Conservation (phyloP, 2,329 filamentous ascomycete species). For the Arthrocladium fulminans region DNA sequence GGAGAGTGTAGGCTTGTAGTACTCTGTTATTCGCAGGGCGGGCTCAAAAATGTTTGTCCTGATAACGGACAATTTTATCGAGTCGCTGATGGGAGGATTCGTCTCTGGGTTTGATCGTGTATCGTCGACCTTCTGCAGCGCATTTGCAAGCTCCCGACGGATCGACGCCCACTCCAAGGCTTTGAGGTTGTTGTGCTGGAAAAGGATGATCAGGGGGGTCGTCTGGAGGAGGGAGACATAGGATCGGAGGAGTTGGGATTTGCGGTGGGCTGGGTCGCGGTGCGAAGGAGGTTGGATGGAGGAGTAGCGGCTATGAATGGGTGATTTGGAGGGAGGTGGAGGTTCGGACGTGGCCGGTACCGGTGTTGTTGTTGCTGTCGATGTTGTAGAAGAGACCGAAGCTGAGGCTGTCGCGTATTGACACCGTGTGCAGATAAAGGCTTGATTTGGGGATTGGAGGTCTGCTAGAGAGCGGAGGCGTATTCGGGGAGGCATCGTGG, state of each 20-base stretch:
- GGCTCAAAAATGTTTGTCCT: slow-evolving; percentile 83
- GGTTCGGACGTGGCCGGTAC: slow-evolving; percentile 31
- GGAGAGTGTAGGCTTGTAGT: slow-evolving; percentile 50
- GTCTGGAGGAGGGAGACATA: slow-evolving; percentile 85
- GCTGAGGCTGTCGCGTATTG: slow-evolving; percentile 37
- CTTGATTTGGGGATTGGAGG: slow-evolving; percentile 27
- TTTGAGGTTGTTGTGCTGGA: slow-evolving; percentile 70
- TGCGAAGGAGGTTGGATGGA: slow-evolving; percentile 77
- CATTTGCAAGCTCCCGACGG: slow-evolving; percentile 56
- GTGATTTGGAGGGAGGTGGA: slow-evolving; percentile 34
- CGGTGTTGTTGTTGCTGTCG: not conserved
- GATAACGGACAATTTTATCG: slow-evolving; percentile 70
- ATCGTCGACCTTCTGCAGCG: slow-evolving; percentile 56
- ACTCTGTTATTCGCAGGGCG: slow-evolving; percentile 78
- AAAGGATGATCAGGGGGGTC: slow-evolving; percentile 74
- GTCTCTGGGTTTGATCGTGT: slow-evolving; percentile 51
- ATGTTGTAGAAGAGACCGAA: not conserved
- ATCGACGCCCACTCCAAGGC: slow-evolving; percentile 67
- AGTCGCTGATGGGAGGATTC: slow-evolving; percentile 42
- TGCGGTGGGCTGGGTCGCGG: slow-evolving; percentile 75
- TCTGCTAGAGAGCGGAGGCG: slow-evolving; percentile 32
- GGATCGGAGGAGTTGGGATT: slow-evolving; percentile 76
- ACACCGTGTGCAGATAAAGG: slow-evolving; percentile 27
- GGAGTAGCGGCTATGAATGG: slow-evolving; percentile 44
- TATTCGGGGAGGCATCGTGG: slow-evolving; percentile 46